Conservation (phyloP, 2,329 filamentous ascomycete species). For the Shiraia bambusicola region DNA sequence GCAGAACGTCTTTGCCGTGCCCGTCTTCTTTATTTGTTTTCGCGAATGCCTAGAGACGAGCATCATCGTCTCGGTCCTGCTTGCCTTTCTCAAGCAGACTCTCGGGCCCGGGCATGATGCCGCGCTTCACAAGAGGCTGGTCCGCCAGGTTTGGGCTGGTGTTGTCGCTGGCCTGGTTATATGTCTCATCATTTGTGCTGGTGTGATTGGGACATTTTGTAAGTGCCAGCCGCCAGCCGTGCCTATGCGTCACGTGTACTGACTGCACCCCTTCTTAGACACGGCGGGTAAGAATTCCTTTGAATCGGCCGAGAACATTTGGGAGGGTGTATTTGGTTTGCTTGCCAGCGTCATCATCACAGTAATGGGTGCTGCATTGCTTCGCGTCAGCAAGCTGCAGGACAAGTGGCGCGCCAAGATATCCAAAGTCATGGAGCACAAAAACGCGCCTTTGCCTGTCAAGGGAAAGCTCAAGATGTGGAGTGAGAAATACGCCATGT, state of each 20-base stretch:
- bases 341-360: slow-evolving; percentile 79
- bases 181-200: slow-evolving; percentile 64
- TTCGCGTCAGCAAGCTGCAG: slow-evolving; percentile 80
- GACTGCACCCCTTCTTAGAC: slow-evolving; percentile 53
- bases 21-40: slow-evolving; percentile 88
- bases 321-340: slow-evolving; percentile 77
- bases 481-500: slow-evolving; percentile 81
- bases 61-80: slow-evolving; percentile 83
- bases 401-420: slow-evolving; percentile 88
- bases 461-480: slow-evolving; percentile 60
- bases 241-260: neutral
- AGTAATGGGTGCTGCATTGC: slow-evolving; percentile 74
- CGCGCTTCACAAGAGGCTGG: slow-evolving; percentile 65
- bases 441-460: slow-evolving; percentile 45
- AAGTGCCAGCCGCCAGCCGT: neutral
- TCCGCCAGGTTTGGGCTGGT: slow-evolving; percentile 70
- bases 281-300: slow-evolving; percentile 67
- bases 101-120: slow-evolving; percentile 66
- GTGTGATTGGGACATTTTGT: slow-evolving; percentile 65
- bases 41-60: slow-evolving; percentile 80
- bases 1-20: slow-evolving; percentile 71
- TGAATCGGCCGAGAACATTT: slow-evolving; percentile 70
- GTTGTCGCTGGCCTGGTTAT: slow-evolving; percentile 63
- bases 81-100: slow-evolving; percentile 82
- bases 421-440: slow-evolving; percentile 64